These are phyloP conservation scores for Limonium bicolor DNA, from an alignment of 148 eudicot species.

Conservation along the genomic window DNA sequence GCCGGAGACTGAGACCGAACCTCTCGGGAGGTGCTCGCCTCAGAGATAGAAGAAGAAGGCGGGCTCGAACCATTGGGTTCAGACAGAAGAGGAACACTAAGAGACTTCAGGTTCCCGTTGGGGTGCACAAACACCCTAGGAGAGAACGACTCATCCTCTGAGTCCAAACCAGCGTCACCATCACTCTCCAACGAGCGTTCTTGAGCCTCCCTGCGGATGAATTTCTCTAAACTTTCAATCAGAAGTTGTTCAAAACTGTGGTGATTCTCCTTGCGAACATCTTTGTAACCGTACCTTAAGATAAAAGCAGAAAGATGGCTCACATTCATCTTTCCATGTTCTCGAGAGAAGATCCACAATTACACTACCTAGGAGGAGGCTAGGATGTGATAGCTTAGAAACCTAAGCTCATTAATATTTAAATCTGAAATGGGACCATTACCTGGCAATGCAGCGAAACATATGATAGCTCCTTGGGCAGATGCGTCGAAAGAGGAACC, in stretches of 20 bases:
- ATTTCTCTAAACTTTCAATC: conserved; percentile 87
- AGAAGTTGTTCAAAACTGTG: conserved; percentile 66
- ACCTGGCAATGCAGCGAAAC: conserved; percentile 97
- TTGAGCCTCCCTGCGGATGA: conserved; percentile 77
- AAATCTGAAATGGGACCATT: conserved; percentile 1
- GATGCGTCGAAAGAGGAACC: conserved; percentile 89
- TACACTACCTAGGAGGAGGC: too few relatives aligned
- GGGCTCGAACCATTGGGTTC: conserved; percentile 28
- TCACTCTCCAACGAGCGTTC: conserved; percentile 77
- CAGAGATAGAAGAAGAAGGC: conserved; percentile 22
- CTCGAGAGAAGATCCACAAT: too few relatives aligned
- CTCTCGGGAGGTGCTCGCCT: conserved; percentile 46
- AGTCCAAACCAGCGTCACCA: conserved; percentile 44
- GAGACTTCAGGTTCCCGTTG: conserved; percentile 75
- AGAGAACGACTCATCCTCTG: conserved; percentile 42
- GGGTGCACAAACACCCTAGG: conserved; percentile 47
- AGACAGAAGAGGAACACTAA: conserved; percentile 54
- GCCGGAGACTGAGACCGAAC: conserved; percentile 15
- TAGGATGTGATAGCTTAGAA: too few relatives aligned
- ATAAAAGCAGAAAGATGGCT: too few relatives aligned
- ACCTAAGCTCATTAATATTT: not conserved
- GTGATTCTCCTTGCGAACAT: conserved; percentile 81
- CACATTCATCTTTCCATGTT: too few relatives aligned
- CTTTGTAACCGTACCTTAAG: conserved; percentile 99
- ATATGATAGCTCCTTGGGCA: conserved; percentile 88